Conservation (phyloP, 1,284 basidiomycete genomes). For the Sphaerobolus stellatus region DNA sequence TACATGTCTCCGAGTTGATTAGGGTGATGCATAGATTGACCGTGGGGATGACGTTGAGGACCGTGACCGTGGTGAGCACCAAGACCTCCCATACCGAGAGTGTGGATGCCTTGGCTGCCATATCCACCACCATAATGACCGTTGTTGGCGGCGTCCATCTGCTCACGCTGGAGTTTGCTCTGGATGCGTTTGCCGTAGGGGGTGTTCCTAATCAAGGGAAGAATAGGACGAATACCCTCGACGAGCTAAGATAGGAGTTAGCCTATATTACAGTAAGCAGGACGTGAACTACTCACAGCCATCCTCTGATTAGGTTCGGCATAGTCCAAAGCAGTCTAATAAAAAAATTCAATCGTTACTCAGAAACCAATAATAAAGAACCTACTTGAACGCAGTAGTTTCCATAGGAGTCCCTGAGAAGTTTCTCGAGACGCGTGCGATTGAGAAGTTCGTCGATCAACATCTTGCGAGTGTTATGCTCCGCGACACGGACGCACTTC, state of each 20-base stretch:
- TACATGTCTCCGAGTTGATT: conserved; percentile 69
- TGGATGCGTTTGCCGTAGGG: conserved; percentile 98
- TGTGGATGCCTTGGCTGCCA: conserved; percentile 59
- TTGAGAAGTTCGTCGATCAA: conserved; percentile 96
- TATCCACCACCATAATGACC: conserved; percentile 49
- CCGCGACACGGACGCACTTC: conserved; percentile 98
- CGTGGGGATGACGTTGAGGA: conserved; percentile 51
- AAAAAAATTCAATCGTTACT: conserved; percentile 12
- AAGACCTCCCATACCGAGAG: conserved; percentile 52
- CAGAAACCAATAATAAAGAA: conserved; percentile 13
- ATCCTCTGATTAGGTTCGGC: conserved; percentile 86
- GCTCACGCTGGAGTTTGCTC: conserved; percentile 93
- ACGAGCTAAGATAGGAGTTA: conserved; percentile 55
- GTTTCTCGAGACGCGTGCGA: conserved; percentile 91
- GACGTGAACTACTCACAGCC: conserved; percentile 40
- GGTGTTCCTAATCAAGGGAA: conserved; percentile 94
- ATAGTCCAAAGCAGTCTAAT: conserved; percentile 92
- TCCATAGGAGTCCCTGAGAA: conserved; percentile 92
- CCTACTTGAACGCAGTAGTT: conserved; percentile 89
- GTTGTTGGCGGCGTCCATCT: conserved; percentile 54
- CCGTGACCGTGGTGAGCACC: conserved; percentile 37
- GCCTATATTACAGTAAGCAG: conserved; percentile 8
- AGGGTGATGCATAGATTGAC: conserved; percentile 40
- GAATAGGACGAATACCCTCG: conserved; percentile 94
- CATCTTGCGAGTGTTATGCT: conserved; percentile 90